A percentile compares a stretch with the other conserved stretches of the same genome.
phyloP scores from a whole-genome alignment of 495 filamentous ascomycete species.

The Jackrogersella minutella region DNA sequence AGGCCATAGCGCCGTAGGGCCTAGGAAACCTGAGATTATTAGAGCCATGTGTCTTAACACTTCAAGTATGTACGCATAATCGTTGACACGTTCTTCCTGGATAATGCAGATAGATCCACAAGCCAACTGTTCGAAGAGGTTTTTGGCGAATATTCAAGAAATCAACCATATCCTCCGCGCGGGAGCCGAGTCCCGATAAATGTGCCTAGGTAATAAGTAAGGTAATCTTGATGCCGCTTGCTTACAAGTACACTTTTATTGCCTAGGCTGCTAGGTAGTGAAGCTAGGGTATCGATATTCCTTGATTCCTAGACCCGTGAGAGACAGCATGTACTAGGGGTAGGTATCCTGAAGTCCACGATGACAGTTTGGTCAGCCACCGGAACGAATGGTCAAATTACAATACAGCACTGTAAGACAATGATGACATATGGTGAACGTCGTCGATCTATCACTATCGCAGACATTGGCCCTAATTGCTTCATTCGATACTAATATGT shows the following conservation, averaged over 20 bases:
- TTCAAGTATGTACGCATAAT: too few relatives aligned
- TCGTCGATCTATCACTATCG: background rate
- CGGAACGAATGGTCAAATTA: background rate
- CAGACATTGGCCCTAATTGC: background rate
- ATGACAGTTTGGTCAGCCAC: background rate
- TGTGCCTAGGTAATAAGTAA: too few relatives aligned
- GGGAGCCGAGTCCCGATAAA: too few relatives aligned
- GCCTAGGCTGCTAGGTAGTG: background rate
- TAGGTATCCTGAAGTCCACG: background rate
- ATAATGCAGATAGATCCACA: background rate
- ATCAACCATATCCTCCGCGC: conserved; percentile 6
- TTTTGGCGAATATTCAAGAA: background rate
- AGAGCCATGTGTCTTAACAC: conserved; percentile 25
- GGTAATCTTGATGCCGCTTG: background rate
- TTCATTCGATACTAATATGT: background rate
- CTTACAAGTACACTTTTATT: background rate
- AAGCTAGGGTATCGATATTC: background rate
- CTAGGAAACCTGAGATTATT: conserved; percentile 27
- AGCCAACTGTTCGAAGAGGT: background rate
- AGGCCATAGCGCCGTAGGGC: conserved; percentile 2
- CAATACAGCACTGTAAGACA: conserved; percentile 6
- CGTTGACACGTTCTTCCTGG: background rate
- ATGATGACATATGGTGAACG: conserved; percentile 23
- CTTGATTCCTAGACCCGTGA: background rate
- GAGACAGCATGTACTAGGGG: background rate